A percentile compares a stretch with the other conserved stretches of the same genome.
These are phyloP conservation scores for Trametes sp. DNA, from an alignment of 1,284 basidiomycete genomes.

Conservation along the genomic window DNA sequence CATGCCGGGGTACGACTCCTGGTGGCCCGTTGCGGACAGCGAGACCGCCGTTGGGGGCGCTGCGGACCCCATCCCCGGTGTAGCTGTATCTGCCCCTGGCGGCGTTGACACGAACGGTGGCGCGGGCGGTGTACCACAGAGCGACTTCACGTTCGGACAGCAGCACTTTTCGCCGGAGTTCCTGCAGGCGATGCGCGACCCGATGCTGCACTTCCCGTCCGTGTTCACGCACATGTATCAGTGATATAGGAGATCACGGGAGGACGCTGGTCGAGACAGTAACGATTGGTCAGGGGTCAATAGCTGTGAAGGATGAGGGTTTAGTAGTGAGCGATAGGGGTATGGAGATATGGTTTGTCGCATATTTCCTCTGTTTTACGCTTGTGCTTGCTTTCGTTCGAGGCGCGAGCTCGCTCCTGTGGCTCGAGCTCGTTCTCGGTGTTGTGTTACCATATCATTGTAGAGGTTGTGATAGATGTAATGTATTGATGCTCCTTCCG, in stretches of 20 bases:
- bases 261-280: too few relatives aligned
- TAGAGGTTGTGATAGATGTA: too few relatives aligned
- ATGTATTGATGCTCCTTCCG: too few relatives aligned
- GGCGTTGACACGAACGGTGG: not conserved
- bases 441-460: too few relatives aligned
- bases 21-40: slow-evolving; percentile 25
- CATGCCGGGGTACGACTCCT: slow-evolving; percentile 30
- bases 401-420: too few relatives aligned
- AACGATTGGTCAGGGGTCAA: too few relatives aligned
- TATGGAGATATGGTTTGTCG: too few relatives aligned
- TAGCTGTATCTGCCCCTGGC: not conserved
- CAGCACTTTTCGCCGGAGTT: slow-evolving; percentile 34
- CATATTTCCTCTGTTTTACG: too few relatives aligned
- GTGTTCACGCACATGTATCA: slow-evolving; percentile 17
- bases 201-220: slow-evolving; percentile 35
- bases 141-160: slow-evolving; percentile 32
- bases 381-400: too few relatives aligned
- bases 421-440: too few relatives aligned
- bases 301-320: too few relatives aligned
- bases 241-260: not conserved
- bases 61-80: not conserved
- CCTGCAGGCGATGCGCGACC: slow-evolving; percentile 33
- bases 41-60: not conserved
- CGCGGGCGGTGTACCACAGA: slow-evolving; percentile 10
- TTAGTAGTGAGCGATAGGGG: too few relatives aligned